These are phyloP conservation scores for Cairneyella variabilis DNA, from an alignment of 495 filamentous ascomycete species.

Conservation along the genomic window DNA sequence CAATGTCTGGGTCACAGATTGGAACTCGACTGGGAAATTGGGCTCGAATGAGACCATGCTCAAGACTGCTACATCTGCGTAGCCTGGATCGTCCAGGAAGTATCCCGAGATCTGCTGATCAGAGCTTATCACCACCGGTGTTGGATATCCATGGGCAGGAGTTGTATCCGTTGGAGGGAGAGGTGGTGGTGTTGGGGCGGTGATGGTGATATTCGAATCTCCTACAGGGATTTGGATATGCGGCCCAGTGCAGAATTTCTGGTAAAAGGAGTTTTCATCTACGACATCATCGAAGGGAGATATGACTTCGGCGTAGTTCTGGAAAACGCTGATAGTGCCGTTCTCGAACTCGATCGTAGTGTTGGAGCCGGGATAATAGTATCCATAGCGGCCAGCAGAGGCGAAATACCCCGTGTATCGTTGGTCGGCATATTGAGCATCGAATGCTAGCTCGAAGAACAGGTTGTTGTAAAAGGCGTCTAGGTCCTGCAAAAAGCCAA, in stretches of 20 bases:
- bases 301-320: constrained; percentile 15
- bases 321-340: constrained; percentile 26
- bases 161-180: neutral
- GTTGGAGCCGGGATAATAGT: constrained; percentile 33
- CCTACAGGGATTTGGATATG: neutral
- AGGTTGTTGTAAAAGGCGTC: constrained; percentile 43
- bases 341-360: constrained; percentile 38
- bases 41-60: constrained; percentile 12
- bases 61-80: constrained; percentile 15
- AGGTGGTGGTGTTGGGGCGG: neutral
- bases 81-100: constrained; percentile 12
- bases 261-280: neutral
- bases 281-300: neutral
- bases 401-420: constrained; percentile 15
- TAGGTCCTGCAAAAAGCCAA: constrained; percentile 27
- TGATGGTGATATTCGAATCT: neutral
- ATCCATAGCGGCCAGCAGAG: constrained; percentile 16
- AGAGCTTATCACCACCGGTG: constrained; percentile 1
- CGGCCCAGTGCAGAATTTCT: neutral
- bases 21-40: constrained; percentile 7
- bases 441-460: constrained; percentile 25
- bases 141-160: constrained; percentile 11
- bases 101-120: constrained; percentile 15
- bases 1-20: constrained; percentile 7
- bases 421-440: neutral